Evolutionary conservation across 2,329 filamentous ascomycete species (phyloP).

Genomic region (Onygenales sp.): DNA sequence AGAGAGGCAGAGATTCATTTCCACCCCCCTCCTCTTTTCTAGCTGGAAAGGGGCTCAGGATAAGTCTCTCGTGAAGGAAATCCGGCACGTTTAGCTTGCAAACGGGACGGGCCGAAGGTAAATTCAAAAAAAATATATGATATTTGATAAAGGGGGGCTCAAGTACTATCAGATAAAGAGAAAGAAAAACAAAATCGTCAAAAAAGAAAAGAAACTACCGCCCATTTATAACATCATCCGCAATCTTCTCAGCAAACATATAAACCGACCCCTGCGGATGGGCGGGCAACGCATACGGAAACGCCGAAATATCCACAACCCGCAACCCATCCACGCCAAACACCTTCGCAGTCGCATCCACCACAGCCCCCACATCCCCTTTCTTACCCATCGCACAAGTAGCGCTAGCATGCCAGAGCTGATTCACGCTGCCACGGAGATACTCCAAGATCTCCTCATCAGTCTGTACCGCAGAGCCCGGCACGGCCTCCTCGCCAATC

Average conservation of each 20-base stretch:
- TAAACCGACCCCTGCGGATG: slow-evolving; percentile 36
- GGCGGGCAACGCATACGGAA: slow-evolving; percentile 29
- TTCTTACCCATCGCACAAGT: slow-evolving; percentile 30
- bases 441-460: slow-evolving; percentile 36
- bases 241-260: slow-evolving; percentile 37
- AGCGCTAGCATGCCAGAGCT: slow-evolving; percentile 25
- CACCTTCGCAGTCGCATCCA: slow-evolving; percentile 22
- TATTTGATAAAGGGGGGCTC: too few species aligned
- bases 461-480: slow-evolving; percentile 28
- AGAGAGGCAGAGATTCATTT: too few species aligned
- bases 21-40: too few species aligned
- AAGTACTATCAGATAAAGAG: not conserved
- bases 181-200: not conserved
- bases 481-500: slow-evolving; percentile 27
- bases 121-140: too few species aligned
- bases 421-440: slow-evolving; percentile 22
- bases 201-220: not conserved
- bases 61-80: too few species aligned
- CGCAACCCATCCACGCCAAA: slow-evolving; percentile 22
- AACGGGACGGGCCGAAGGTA: too few species aligned
- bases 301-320: slow-evolving; percentile 26
- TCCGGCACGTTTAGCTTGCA: too few species aligned
- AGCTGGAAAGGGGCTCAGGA: too few species aligned
- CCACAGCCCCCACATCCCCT: slow-evolving; percentile 21
- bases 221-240: slow-evolving; percentile 18